Evolutionary conservation across 2,329 filamentous ascomycete genomes (phyloP), one percentile per base, ranked within the genome.

Genomic region (Xylaria sp.): DNA sequence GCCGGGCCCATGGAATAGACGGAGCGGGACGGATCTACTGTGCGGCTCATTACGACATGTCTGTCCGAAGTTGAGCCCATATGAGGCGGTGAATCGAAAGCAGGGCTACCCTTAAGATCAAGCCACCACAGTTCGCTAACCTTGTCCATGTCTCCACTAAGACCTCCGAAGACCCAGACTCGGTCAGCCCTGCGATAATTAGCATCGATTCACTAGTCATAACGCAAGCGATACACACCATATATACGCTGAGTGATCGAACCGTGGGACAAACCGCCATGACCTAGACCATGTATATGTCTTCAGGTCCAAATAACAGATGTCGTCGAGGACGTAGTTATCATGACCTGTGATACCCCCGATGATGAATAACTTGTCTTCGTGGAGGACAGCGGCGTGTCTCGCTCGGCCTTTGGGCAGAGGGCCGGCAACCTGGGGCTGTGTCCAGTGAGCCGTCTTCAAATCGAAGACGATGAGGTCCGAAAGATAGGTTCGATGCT

Each of bases 111-210:
- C 74, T 96, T 94, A 51, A 99, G 84, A 77, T 99, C 95, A 43
- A 99, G 82, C 93, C 95, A 99, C 91, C 93, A 97, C 43, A 99
- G 85, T 75, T 99, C 95, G 62, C 92, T 94, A 64, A 91, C 92
- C 71, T 96, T 94, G 79, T 98, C 93, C 92, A 98, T 97, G 68
- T 97, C 93, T 69, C 95, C 91, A 65, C 92, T 95, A 51, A 99
- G 83, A 2, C 95, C 95, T 38, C 95, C 95, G 76, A 97, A 97
- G 6, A 98, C 93, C 94, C 94, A 99, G 33, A 99, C 89, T 43
- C 92, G 87, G 65, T 95, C 93, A 57, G 90, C 83, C 84, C 78
- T 77, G 27, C 3, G 27, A 49, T 33, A 1, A 33, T 71, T 51
- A 75, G 66, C 29, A 63, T 56, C 4, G n/a, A 23, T 23, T 27